Evolutionary conservation across 2,329 filamentous ascomycete genomes (phyloP).

Genomic region (Neonectria hederae): DNA sequence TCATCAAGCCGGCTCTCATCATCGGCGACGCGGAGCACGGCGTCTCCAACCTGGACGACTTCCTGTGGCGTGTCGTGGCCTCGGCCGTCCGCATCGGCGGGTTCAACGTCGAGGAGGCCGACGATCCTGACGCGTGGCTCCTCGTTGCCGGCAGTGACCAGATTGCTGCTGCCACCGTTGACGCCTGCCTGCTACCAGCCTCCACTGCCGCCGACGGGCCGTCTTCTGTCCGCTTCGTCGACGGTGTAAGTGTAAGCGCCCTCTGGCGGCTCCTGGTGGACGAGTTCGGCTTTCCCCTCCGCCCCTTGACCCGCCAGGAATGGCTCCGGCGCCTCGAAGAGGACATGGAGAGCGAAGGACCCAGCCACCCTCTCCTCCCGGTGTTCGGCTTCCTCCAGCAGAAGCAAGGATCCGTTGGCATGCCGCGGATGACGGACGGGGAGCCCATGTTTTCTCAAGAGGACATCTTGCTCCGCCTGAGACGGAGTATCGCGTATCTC

Average conservation of each 20-base stretch:
- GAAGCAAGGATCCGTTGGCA: neutral
- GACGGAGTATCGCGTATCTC: slow-evolving; percentile 12
- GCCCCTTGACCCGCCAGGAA: slow-evolving; percentile 6
- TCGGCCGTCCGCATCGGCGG: slow-evolving; percentile 15
- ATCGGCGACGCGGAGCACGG: slow-evolving; percentile 11
- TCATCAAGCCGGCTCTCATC: slow-evolving; percentile 10
- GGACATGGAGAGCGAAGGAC: slow-evolving; percentile 10
- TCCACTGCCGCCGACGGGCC: neutral
- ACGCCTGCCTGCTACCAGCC: slow-evolving; percentile 10
- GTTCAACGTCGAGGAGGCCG: slow-evolving; percentile 7
- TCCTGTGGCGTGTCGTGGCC: slow-evolving; percentile 21
- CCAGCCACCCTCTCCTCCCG: slow-evolving; percentile 12
- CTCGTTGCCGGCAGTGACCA: slow-evolving; percentile 18
- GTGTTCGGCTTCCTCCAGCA: neutral
- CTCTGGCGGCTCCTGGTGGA: slow-evolving; percentile 16
- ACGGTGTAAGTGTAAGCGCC: slow-evolving; percentile 11
- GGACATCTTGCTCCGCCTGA: slow-evolving; percentile 6
- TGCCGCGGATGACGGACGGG: neutral
- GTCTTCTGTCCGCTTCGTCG: slow-evolving; percentile 10
- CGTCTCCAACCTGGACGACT: slow-evolving; percentile 17
- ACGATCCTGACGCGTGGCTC: slow-evolving; percentile 15
- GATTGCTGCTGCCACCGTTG: slow-evolving; percentile 8
- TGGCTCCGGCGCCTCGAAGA: slow-evolving; percentile 9
- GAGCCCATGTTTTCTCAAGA: neutral
- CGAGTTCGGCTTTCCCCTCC: slow-evolving; percentile 10